These are phyloP conservation scores for Aspergillus leporis DNA, from an alignment of 495 filamentous ascomycete genomes.

Conservation along the genomic window DNA sequence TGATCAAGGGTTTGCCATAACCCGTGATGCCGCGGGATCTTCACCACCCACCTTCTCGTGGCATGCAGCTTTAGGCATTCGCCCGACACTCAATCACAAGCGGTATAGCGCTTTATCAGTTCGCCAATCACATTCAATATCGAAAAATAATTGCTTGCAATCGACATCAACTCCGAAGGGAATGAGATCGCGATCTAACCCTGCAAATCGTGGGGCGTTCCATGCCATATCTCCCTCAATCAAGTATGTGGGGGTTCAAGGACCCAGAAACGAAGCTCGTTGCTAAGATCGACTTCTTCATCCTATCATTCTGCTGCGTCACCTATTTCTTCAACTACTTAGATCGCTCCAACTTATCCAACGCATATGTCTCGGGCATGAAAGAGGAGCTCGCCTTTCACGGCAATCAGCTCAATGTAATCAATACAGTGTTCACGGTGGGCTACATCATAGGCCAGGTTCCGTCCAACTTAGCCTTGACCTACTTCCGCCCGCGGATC, in stretches of 20 bases:
- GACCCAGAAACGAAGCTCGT: slow-evolving; percentile 24
- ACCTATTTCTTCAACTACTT: slow-evolving; percentile 56
- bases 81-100: background rate
- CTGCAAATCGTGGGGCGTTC: background rate
- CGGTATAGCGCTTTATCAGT: background rate
- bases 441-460: slow-evolving; percentile 60
- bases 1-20: background rate
- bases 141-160: background rate
- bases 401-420: slow-evolving; percentile 58
- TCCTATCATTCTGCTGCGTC: slow-evolving; percentile 63
- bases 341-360: slow-evolving; percentile 59
- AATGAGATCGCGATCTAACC: background rate
- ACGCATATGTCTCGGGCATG: slow-evolving; percentile 69
- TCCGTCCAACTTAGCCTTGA: slow-evolving; percentile 60
- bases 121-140: slow-evolving; percentile 9
- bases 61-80: slow-evolving; percentile 1
- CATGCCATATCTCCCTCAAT: background rate
- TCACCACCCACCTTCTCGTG: background rate
- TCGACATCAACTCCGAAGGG: background rate
- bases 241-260: slow-evolving; percentile 12
- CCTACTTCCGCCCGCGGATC: slow-evolving; percentile 56
- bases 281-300: slow-evolving; percentile 57
- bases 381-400: slow-evolving; percentile 59
- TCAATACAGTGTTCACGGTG: slow-evolving; percentile 51
- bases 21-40: background rate